Evolutionary conservation across 352 stramenopile species (phyloP), one percentile per base, ranked within the genome.

Genomic region (Phytophthora macrochlamydospora): DNA sequence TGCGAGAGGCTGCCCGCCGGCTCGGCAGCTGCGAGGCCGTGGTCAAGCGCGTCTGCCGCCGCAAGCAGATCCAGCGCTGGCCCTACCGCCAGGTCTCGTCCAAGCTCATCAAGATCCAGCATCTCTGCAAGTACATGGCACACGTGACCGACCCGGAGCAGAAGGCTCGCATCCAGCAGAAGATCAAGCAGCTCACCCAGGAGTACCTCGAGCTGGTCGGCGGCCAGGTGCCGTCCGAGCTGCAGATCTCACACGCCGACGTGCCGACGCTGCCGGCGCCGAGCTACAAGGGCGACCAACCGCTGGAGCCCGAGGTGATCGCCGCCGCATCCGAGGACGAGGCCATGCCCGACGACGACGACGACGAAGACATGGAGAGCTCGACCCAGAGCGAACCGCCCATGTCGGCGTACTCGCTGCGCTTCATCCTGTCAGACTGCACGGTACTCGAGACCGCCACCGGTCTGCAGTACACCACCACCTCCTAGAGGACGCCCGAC

Each of bases 91-190:
- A 95, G 63, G 84, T 94, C 31, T 91, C 87, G 55, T 85, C 83
- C 71, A 92, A 92, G 71, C 78, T 93, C 59, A 86, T 92, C 69
- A 91, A 92, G 81, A 93, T 93, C 64, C 83, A 93, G 74, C 83
- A 92, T 64, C 73, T 93, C 54, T 92, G 81, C 76, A 93, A 93
- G 76, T 93, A 87, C 78, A 87, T 93, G 71, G 85, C 83, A 30
- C 85, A 93, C 65, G 83, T 91, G 18, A 83, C 76, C 44, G 85
- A 93, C 59, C 57, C 73, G 4, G 81, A 91, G 66, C 81, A 91
- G 57, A 81, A 83, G 51, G 67, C 83, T 46, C 85, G 85, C 60
- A 91, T 93, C 59, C 83, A 89, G 67, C 76, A 83, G 12, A 88
- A 89, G 68, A 90, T 93, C 67, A 83, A 89, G 63, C 81, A 91